Base-by-base conservation (phyloP, 2,329 filamentous ascomycete species). In the Penicillium frequentans region DNA sequence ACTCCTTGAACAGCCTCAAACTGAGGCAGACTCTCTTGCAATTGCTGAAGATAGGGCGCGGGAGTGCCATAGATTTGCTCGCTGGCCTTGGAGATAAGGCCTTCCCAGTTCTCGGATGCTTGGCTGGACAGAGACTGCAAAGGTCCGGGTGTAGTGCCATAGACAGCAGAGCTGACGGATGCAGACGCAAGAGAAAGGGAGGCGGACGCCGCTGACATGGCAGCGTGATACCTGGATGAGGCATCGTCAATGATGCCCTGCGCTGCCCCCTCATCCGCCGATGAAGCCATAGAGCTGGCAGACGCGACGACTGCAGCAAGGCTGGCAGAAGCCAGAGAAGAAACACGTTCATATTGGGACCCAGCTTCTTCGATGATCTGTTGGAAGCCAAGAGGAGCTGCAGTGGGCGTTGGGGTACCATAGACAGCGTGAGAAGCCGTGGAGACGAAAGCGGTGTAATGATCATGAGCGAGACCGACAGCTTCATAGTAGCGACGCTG, bases 401-500 rank as follows among this genome's bases (percentile, higher is more conserved):
- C 63, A 0, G 68, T 70, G 43, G 73, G 69, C 2, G 84, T 87
- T 16, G 86, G 84, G 11, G 85, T 84, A 7, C 85, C 85, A 54
- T 85, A 87, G 42, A 91, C 79, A 21, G 87, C 90, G 35, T 83
- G 86, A 10, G 89, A 91, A 8, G 90, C 90, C 5, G 87, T 86
- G 13, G 81, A 81, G 2, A 95, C 63, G 67, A 95, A 93, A 49
- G 88, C 87, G 5, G 87, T 86, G 72, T 95, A 95, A 37, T 88
- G 85, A 44, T 87, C 90, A 67, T 96, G 89, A 1, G 91, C 91
- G 45, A 91, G 73, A 27, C 91, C 91, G 24, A 95, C 74, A 11
- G 88, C 90, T 61, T 91, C 88, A 65, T 91, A 93, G 73, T 93
- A 93, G 56, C 88, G 77, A 81, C 87, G 70, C 80, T 85, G 70